Evolutionary conservation across 1,284 basidiomycete species (phyloP).

Genomic region (Volvariella volvacea): DNA sequence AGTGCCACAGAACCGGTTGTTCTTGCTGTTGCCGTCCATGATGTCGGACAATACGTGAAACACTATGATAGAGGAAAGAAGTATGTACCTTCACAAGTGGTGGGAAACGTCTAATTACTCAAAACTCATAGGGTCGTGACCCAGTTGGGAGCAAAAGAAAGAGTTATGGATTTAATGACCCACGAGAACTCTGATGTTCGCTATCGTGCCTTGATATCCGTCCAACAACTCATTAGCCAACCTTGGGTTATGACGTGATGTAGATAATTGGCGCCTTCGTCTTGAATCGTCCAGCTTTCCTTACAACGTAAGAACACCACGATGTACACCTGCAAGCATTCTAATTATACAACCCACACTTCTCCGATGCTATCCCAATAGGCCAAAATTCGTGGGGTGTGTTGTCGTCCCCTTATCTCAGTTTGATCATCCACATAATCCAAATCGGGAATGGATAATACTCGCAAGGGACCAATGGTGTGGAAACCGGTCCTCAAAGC

Average conservation of each 20-base stretch:
- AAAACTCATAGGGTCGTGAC: constrained; percentile 56
- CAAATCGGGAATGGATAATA: constrained; percentile 35
- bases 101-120: constrained; percentile 5
- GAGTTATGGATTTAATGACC: constrained; percentile 93
- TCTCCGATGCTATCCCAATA: constrained; percentile 68
- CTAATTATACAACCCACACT: constrained; percentile 51
- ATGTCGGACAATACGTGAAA: constrained; percentile 92
- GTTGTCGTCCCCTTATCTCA: constrained; percentile 14
- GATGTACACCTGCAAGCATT: no score
- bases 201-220: constrained; percentile 84
- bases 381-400: constrained; percentile 36
- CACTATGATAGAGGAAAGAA: constrained; percentile 87
- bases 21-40: constrained; percentile 85
- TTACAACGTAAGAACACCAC: no score
- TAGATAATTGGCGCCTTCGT: not conserved
- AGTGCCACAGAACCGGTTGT: constrained; percentile 70
- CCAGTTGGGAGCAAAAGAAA: constrained; percentile 82
- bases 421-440: no score
- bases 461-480: constrained; percentile 55
- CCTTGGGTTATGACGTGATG: constrained; percentile 52
- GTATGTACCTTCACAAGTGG: constrained; percentile 38
- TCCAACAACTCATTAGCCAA: constrained; percentile 77
- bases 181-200: constrained; percentile 86
- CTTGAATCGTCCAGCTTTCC: not conserved
- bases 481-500: constrained; percentile 49